A percentile compares a stretch with the other conserved stretches of the same genome.
Conservation (phyloP, 345 rosid genomes). For the Salix purpurea region DNA sequence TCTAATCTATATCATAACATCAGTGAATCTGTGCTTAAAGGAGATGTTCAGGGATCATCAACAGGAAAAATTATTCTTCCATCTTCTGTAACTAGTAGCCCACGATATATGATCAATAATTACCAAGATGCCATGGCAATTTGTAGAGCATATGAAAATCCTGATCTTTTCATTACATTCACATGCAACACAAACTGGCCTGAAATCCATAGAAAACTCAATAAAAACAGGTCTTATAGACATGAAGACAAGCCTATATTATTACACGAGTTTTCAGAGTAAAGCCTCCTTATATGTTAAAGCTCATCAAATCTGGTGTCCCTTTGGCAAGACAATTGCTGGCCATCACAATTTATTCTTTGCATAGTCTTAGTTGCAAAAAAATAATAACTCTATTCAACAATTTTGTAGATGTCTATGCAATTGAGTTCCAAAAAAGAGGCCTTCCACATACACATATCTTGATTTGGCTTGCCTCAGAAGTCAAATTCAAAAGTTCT, state of each 20-base stretch:
- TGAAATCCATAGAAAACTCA: background rate
- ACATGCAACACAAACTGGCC: background rate
- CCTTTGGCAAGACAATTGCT: background rate
- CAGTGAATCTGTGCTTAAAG: no score
- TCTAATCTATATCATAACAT: no score
- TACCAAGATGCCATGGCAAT: background rate
- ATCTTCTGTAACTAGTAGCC: no score
- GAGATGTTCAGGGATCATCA: no score
- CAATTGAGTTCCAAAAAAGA: no score
- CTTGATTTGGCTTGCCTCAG: no score
- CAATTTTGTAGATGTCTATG: background rate
- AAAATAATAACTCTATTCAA: no score
- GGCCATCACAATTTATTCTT: no score
- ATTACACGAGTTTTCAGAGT: background rate
- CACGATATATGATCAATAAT: background rate
- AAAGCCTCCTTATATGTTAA: background rate
- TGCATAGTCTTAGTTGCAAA: no score
- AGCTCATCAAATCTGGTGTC: background rate
- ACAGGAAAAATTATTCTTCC: no score
- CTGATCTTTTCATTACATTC: background rate
- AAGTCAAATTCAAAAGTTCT: no score
- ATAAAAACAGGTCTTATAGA: rapidly evolving
- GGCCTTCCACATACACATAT: no score
- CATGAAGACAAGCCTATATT: background rate
- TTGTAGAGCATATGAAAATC: background rate